Conservation (phyloP, 148 eudicot genomes). For the Polygonum maritimum region DNA sequence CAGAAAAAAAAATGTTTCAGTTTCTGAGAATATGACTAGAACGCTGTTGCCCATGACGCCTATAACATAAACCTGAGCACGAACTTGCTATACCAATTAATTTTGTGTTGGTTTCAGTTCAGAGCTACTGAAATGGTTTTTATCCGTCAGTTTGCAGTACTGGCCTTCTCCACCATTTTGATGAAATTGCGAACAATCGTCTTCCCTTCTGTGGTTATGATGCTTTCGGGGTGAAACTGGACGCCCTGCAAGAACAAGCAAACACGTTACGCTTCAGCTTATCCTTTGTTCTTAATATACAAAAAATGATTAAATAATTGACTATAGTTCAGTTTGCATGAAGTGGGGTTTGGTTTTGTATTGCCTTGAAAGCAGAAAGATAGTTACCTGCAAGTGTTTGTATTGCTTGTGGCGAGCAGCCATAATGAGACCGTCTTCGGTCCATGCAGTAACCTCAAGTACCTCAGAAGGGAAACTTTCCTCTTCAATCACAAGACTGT, state of each 20-base stretch:
- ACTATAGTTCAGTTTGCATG: background rate
- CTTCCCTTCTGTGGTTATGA: constrained; percentile 83
- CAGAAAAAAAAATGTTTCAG: background rate
- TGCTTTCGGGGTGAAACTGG: constrained; percentile 97
- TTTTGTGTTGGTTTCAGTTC: background rate
- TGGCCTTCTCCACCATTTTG: constrained; percentile 42
- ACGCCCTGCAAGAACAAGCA: constrained; percentile 54
- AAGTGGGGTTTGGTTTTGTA: background rate
- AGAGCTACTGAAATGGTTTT: background rate
- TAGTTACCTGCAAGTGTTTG: constrained; percentile 62
- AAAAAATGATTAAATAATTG: too few relatives aligned
- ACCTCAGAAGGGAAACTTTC: constrained; percentile 71
- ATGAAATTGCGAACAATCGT: constrained; percentile 70
- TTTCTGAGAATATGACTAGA: background rate
- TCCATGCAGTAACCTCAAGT: constrained; percentile 97
- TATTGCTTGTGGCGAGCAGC: constrained; percentile 87
- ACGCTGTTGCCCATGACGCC: background rate
- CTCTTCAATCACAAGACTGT: constrained; percentile 89
- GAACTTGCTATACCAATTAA: background rate
- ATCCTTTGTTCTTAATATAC: background rate
- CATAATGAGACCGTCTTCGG: constrained; percentile 92
- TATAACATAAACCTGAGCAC: background rate
- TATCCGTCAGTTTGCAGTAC: background rate
- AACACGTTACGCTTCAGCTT: background rate
- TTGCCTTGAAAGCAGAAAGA: background rate